Percentiles rank a stretch among this genome's conserved stretches.
Evolutionary conservation across 1,284 basidiomycete species (phyloP).

Genomic region (Erythrobasidium hasegawianum): DNA sequence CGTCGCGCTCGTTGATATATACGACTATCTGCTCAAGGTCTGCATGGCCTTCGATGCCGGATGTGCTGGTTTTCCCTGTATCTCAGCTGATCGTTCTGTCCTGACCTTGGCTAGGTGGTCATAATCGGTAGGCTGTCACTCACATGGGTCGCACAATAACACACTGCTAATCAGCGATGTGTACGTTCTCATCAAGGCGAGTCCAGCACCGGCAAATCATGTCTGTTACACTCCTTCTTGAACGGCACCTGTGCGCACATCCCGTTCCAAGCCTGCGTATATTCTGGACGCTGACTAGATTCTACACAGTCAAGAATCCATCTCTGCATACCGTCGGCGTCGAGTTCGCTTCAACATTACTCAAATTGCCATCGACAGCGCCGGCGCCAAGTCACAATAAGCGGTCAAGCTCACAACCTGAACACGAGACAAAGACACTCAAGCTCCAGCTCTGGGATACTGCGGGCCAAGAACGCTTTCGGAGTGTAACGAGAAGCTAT

Average conservation of each 20-base stretch:
- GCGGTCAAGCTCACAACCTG: constrained; percentile 21
- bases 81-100: not conserved
- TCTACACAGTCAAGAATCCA: constrained; percentile 79
- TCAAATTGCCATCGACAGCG: constrained; percentile 40
- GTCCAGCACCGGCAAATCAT: constrained; percentile 94
- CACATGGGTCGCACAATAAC: too few species aligned
- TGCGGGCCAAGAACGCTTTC: constrained; percentile 94
- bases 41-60: not conserved
- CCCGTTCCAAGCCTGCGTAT: not conserved
- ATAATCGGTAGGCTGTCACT: constrained; percentile 29
- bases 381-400: not conserved
- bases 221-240: constrained; percentile 89
- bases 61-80: not conserved
- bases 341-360: constrained; percentile 45
- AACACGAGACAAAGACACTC: constrained; percentile 40
- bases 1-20: constrained; percentile 26
- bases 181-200: too few species aligned
- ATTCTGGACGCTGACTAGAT: not conserved
- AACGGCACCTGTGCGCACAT: constrained; percentile 73
- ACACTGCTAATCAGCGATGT: too few species aligned
- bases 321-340: constrained; percentile 88
- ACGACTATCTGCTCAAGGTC: constrained; percentile 37
- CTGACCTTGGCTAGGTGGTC: constrained; percentile 18
- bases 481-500: constrained; percentile 95
- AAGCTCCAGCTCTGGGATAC: constrained; percentile 82